phyloP scores from a whole-genome alignment of 225 moss, liverwort and hornwort species.

The Marchantia paleacea region DNA sequence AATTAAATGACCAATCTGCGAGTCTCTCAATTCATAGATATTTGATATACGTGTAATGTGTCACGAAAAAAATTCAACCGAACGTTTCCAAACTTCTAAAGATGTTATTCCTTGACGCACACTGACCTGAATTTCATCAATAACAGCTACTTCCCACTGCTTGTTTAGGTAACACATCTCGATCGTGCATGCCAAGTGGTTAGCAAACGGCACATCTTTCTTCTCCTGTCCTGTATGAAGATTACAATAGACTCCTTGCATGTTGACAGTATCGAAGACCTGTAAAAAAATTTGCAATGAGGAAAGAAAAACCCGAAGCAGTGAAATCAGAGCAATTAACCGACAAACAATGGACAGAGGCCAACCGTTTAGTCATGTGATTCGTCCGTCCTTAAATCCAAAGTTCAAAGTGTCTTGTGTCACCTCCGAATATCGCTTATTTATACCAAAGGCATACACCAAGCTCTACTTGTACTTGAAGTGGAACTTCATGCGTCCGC shows the following conservation, averaged over 20 bases:
- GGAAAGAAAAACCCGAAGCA: no score
- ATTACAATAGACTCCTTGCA: conserved; percentile 90
- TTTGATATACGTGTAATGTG: not conserved
- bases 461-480: no score
- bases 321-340: not conserved
- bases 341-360: not conserved
- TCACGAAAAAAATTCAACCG: no score
- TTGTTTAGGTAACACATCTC: conserved; percentile 87
- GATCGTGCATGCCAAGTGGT: conserved; percentile 92
- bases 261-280: conserved; percentile 90
- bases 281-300: conserved; percentile 20
- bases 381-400: no score
- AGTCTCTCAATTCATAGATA: not conserved
- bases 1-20: no score
- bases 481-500: no score
- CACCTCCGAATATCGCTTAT: no score
- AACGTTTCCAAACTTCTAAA: no score
- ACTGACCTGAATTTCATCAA: conserved; percentile 89
- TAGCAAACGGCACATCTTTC: conserved; percentile 79
- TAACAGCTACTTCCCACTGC: conserved; percentile 98
- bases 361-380: no score
- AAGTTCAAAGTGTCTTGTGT: no score
- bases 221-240: conserved; percentile 98
- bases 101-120: not conserved
- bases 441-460: no score